These are phyloP conservation scores for Vigna reflexopilosa DNA, from an alignment of 306 rosid genomes.

Conservation along the genomic window DNA sequence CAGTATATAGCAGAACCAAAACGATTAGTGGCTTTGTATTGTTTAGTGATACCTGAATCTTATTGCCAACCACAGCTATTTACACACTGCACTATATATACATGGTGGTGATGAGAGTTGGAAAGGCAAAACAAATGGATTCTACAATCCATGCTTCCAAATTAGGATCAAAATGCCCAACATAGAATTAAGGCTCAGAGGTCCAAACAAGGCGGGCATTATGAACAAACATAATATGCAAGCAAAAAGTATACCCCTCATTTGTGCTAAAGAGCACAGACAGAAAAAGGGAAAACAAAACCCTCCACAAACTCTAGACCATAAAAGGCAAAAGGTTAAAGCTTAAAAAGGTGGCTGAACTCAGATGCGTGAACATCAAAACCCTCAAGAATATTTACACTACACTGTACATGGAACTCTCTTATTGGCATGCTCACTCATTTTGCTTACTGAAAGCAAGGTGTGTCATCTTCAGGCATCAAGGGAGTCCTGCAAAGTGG, in stretches of 20 bases:
- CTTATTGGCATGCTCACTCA: constrained; percentile 42
- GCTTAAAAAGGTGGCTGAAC: constrained; percentile 39
- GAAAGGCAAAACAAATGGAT: constrained; percentile 17
- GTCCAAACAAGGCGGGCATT: constrained; percentile 31
- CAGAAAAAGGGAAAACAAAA: constrained; percentile 38
- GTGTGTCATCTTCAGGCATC: constrained; percentile 66
- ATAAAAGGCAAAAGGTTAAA: constrained; percentile 44
- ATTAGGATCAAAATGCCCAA: constrained; percentile 37
- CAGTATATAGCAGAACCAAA: constrained; percentile 3
- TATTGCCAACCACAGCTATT: constrained; percentile 32
- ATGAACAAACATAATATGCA: constrained; percentile 44
- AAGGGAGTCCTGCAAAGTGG: constrained; percentile 93
- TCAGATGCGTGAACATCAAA: constrained; percentile 51
- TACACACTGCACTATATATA: constrained; percentile 36
- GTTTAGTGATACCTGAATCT: not conserved
- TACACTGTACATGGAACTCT: constrained; percentile 60
- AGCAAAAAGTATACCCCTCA: constrained; percentile 45
- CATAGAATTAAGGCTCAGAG: constrained; percentile 3
- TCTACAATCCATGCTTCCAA: constrained; percentile 17
- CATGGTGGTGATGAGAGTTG: constrained; percentile 37
- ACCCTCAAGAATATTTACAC: constrained; percentile 63
- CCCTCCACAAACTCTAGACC: constrained; percentile 45
- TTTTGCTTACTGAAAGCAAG: constrained; percentile 61
- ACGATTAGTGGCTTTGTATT: not conserved
- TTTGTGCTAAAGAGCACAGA: constrained; percentile 37